A percentile compares a stretch with the other conserved stretches of the same genome.
phyloP scores from a whole-genome alignment of 345 rosid genomes.

The Raphanus sativus region DNA sequence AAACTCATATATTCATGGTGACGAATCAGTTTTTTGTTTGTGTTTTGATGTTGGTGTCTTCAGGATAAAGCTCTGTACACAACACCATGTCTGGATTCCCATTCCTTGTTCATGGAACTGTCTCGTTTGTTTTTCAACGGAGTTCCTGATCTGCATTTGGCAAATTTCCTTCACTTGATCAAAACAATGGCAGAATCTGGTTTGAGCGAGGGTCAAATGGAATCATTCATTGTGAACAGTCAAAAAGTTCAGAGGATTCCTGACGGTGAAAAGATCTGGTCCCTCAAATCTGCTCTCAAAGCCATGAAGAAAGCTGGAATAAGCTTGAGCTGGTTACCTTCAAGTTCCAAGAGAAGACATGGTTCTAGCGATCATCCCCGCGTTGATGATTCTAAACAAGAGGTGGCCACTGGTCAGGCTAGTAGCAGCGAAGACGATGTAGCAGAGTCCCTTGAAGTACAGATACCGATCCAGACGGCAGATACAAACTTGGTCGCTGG shows the following conservation, averaged over 20 bases:
- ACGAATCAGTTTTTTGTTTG: not conserved
- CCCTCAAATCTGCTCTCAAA: conserved; percentile 44
- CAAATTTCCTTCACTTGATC: conserved; percentile 88
- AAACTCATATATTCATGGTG: conserved; percentile 3
- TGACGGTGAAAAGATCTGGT: conserved; percentile 65
- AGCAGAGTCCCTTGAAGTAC: conserved; percentile 16
- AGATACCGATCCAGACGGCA: conserved; percentile 34
- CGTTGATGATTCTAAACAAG: conserved; percentile 43
- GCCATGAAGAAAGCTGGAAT: conserved; percentile 48
- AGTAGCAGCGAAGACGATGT: conserved; percentile 35
- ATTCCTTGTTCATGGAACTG: conserved; percentile 73
- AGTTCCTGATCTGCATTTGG: conserved; percentile 65
- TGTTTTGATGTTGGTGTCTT: conserved; percentile 28
- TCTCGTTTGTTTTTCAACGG: conserved; percentile 71
- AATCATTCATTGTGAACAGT: conserved; percentile 65
- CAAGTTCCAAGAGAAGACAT: conserved; percentile 67
- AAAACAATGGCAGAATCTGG: conserved; percentile 78
- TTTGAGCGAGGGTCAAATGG: conserved; percentile 62
- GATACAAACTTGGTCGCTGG: conserved; percentile 43
- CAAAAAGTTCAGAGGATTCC: conserved; percentile 77
- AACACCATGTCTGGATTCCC: conserved; percentile 58
- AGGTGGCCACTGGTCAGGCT: conserved; percentile 28
- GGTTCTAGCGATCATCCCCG: conserved; percentile 45
- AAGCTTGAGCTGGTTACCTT: conserved; percentile 69
- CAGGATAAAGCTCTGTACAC: conserved; percentile 75